Conservation (phyloP, 2,329 filamentous ascomycete genomes). For the Colletotrichum falcatum region DNA sequence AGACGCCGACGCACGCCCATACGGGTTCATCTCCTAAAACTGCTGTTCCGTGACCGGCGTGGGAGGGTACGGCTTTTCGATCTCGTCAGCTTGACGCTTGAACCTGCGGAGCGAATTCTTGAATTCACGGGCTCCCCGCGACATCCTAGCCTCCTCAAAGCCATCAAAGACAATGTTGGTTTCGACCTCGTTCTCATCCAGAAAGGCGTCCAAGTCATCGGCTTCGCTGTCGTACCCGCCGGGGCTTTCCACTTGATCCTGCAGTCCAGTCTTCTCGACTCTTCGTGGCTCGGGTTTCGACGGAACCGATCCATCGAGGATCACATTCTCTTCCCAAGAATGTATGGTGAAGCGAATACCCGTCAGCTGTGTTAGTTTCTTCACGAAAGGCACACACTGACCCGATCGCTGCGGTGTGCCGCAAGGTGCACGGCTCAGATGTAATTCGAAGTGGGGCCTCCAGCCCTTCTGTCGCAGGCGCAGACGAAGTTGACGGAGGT, state of each 20-base stretch:
- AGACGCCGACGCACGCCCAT: not conserved
- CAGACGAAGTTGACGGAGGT: not conserved
- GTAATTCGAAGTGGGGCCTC: not conserved
- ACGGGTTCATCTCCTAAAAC: not conserved
- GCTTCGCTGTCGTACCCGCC: not conserved
- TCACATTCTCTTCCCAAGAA: constrained; percentile 18
- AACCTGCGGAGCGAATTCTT: not conserved
- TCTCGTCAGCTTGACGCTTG: not conserved
- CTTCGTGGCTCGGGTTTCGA: not conserved
- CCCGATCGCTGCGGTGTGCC: not conserved
- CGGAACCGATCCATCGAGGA: constrained; percentile 3
- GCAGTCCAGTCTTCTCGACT: not conserved
- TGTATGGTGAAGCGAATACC: constrained; percentile 11
- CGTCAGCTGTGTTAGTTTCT: rapidly evolving
- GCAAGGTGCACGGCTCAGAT: constrained; percentile 15
- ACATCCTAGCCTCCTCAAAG: not conserved
- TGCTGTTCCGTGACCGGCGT: not conserved
- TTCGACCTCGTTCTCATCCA: not conserved
- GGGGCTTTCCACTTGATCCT: too few species aligned
- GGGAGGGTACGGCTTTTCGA: not conserved
- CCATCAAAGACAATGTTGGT: not conserved
- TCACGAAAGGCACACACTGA: constrained; percentile 2
- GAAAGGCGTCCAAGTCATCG: not conserved
- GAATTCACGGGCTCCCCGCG: not conserved
- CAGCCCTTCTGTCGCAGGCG: not conserved